Evolutionary conservation across 208 protist species (phyloP), one percentile per base, ranked within the genome.

Genomic region (Balamuthia mandrillaris): DNA sequence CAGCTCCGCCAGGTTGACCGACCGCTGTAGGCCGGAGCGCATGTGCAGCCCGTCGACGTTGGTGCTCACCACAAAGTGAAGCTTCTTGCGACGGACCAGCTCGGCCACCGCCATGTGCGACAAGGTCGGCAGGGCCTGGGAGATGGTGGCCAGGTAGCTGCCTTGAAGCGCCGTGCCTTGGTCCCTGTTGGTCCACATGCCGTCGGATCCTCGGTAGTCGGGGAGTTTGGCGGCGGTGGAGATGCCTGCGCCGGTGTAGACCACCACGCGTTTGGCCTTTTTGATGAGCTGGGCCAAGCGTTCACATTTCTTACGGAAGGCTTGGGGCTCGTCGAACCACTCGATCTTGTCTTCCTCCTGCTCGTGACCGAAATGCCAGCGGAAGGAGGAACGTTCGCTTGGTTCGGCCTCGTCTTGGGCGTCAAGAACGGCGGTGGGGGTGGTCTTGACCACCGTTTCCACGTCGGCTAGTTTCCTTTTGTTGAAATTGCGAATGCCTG

Each of bases 21-120:
- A 83, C 0, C 37, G 54, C 24, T 66, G 29, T 16, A 87, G 51
- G 31, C 86, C 86, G 21, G 68, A 79, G 18, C 60, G 44, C 24
- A 70, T 42, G 39, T 89, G 87, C 33, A 89, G 65, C 6, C 87
- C 87, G 49, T 89, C 87, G 0, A 31, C 33, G 52, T 89, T 89
- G 21, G 86, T 81, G 29, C 33, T 61, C 27, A 87, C 47, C 4
- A 89, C 44, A 66, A 79, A 68, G 29, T 85, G 39, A 16, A 89
- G 66, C 7, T 61, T 18, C 9, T 51, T 70, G 3, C 24, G 42
- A 2, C 72, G 31, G 31, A 72, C 51, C 42, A 89, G 58, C 4
- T 24, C 58, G 4, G 70, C 54, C 60, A 89, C 47, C 16, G 87
- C 87, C 87, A 89, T 89, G 74, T 89, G 87, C 18, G 87, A 88